Evolutionary conservation across 768 basidiomycete genomes (phyloP).

Genomic region (Xanthoconium stramineum): DNA sequence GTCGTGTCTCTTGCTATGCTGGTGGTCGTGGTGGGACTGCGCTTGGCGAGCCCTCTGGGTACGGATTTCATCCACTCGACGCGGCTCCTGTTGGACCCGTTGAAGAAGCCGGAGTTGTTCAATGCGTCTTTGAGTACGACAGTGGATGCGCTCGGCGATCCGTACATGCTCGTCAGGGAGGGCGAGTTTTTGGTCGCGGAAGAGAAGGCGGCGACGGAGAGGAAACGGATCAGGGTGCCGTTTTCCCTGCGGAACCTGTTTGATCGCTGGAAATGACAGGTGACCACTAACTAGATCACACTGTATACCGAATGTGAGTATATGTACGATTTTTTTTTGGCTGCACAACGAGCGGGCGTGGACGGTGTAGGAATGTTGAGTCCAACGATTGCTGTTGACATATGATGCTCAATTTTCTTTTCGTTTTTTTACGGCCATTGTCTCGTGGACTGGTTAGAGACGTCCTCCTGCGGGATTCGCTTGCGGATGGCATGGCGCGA

Average conservation of each 20-base stretch:
- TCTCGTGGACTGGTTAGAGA: conserved; percentile 36
- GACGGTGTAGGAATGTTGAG: too few relatives aligned
- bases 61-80: conserved; percentile 9
- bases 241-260: too few relatives aligned
- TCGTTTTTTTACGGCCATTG: conserved; percentile 27
- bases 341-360: too few relatives aligned
- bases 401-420: too few relatives aligned
- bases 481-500: too few relatives aligned
- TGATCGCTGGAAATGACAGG: background rate
- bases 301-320: too few relatives aligned
- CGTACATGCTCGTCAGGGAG: conserved; percentile 4
- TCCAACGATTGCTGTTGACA: too few relatives aligned
- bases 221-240: too few relatives aligned
- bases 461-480: too few relatives aligned
- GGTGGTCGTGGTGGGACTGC: conserved; percentile 3
- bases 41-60: conserved; percentile 1
- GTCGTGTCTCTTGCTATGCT: conserved; percentile 8
- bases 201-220: too few relatives aligned
- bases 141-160: background rate
- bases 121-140: conserved; percentile 3
- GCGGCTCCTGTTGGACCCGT: conserved; percentile 9
- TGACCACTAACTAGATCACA: too few relatives aligned
- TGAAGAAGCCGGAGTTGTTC: conserved; percentile 14
- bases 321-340: too few relatives aligned
- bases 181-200: background rate